Evolutionary conservation across 495 filamentous ascomycete species (phyloP).

Genomic region (Penicillium lividum): DNA sequence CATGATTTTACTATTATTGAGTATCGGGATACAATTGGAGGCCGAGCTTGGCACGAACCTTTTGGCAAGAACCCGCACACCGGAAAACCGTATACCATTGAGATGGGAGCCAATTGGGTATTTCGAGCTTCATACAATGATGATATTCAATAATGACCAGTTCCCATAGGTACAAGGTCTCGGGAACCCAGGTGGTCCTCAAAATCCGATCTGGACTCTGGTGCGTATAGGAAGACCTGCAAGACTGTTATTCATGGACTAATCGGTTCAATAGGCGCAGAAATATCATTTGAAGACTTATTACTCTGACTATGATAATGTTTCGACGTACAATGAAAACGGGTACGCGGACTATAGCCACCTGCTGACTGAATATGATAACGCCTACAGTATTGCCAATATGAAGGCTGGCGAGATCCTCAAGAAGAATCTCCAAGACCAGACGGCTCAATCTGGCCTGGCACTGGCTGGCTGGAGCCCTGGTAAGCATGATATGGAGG

Average conservation of each 20-base stretch:
- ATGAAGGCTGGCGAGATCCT: constrained; percentile 60
- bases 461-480: constrained; percentile 67
- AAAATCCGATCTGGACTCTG: constrained; percentile 72
- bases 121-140: background rate
- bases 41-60: constrained; percentile 54
- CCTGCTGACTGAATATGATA: constrained; percentile 53
- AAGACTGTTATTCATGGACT: background rate
- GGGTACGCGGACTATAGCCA: constrained; percentile 53
- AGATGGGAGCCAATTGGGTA: constrained; percentile 71
- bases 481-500: constrained; percentile 52
- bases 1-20: constrained; percentile 72
- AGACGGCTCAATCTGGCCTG: constrained; percentile 60
- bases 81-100: constrained; percentile 60
- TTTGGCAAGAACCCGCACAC: constrained; percentile 55
- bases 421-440: constrained; percentile 62
- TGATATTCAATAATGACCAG: background rate
- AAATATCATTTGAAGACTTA: constrained; percentile 63
- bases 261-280: constrained; percentile 45
- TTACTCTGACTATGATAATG: constrained; percentile 62
- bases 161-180: constrained; percentile 60
- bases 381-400: constrained; percentile 51
- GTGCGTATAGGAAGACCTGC: constrained; percentile 26
- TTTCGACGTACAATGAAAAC: constrained; percentile 59
- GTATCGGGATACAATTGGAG: constrained; percentile 63
- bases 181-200: constrained; percentile 53